Conservation (phyloP, 2,329 filamentous ascomycete species). For the Aspergillus pseudoterreus region DNA sequence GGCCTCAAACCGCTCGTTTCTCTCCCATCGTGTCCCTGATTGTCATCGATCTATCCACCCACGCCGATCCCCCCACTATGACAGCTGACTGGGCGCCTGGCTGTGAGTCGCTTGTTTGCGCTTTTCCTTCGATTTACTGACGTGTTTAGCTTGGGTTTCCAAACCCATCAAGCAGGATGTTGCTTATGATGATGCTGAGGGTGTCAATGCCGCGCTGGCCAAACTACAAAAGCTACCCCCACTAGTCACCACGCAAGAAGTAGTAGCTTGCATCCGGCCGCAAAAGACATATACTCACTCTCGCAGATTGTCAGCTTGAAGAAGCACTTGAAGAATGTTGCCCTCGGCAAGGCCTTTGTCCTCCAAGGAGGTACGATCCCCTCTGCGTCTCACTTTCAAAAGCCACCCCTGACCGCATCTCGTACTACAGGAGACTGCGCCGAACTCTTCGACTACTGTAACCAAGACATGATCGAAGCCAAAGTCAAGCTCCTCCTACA, state of each 20-base stretch:
- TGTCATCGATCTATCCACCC: neutral
- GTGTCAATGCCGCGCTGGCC: slow-evolving; percentile 36
- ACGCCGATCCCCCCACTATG: slow-evolving; percentile 1
- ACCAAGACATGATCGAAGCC: slow-evolving; percentile 80
- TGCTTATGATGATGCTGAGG: slow-evolving; percentile 41
- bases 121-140: neutral
- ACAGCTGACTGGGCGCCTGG: slow-evolving; percentile 16
- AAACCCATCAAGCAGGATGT: slow-evolving; percentile 25
- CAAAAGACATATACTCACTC: neutral
- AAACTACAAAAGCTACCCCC: slow-evolving; percentile 46
- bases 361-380: slow-evolving; percentile 72
- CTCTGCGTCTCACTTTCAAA: neutral
- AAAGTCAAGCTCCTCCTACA: slow-evolving; percentile 96
- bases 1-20: no score
- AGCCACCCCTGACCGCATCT: neutral
- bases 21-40: no score
- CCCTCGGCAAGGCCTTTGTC: slow-evolving; percentile 84
- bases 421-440: slow-evolving; percentile 66
- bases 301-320: slow-evolving; percentile 68
- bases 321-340: slow-evolving; percentile 75
- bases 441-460: slow-evolving; percentile 95
- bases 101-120: slow-evolving; percentile 10
- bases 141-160: slow-evolving; percentile 18
- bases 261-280: slow-evolving; percentile 11
- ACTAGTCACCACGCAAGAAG: slow-evolving; percentile 45